Evolutionary conservation across 192 early-diverging fungal genomes (phyloP).

Genomic region (Coemansia sp.): DNA sequence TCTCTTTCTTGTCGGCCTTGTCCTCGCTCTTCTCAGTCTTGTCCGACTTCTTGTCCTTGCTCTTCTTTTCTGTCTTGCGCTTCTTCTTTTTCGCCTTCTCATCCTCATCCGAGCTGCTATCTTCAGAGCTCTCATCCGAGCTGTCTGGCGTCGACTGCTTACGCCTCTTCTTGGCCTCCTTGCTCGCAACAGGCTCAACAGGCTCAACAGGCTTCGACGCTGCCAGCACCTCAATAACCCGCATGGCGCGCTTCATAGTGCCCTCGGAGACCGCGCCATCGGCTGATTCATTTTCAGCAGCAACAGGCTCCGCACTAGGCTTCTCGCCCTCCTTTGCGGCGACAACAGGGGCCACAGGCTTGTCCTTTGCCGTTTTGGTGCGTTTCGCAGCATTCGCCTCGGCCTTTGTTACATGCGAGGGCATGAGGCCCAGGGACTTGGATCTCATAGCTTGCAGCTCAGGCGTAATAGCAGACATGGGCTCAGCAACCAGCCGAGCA

Average conservation of each 20-base stretch:
- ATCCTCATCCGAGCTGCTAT: constrained; percentile 10
- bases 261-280: constrained; percentile 1
- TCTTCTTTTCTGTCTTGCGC: constrained; percentile 4
- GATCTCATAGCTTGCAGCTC: constrained; percentile 10
- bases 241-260: constrained; percentile 12
- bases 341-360: background rate
- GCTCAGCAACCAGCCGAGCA: constrained; percentile 25
- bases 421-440: constrained; percentile 26
- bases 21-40: too few relatives aligned
- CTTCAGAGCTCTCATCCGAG: constrained; percentile 4
- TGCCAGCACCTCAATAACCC: constrained; percentile 20
- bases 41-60: constrained; percentile 11
- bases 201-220: background rate
- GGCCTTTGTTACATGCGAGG: constrained; percentile 37
- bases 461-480: background rate
- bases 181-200: background rate
- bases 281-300: constrained; percentile 1
- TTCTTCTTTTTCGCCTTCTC: constrained; percentile 20
- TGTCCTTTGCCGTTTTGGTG: constrained; percentile 9
- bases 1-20: constrained; percentile 13
- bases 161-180: background rate
- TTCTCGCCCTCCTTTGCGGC: constrained; percentile 3
- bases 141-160: background rate
- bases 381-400: constrained; percentile 11
- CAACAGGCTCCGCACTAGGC: background rate